Evolutionary conservation across 225 moss, liverwort and hornwort genomes (phyloP), one percentile per base, ranked within the genome.

Genomic region (Polytrichum commune): DNA sequence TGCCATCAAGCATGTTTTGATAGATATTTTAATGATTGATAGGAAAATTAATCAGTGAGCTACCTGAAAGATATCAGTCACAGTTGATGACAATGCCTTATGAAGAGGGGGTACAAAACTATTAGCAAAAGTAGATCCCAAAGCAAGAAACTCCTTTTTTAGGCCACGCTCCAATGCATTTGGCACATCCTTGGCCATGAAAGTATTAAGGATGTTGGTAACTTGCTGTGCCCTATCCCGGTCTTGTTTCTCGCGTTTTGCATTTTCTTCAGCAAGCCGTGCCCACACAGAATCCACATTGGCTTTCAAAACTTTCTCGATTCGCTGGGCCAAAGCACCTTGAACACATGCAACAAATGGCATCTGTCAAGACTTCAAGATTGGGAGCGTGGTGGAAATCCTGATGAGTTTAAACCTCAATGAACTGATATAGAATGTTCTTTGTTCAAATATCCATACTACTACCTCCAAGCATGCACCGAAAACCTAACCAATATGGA

Each of bases 261-360:
- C 82, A 69, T 78, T 88, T 64, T 94, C 93, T 20, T 94, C 93
- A 74, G 86, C 85, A 46, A 94, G 77, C 20, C 93, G 86, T 8
- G 82, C 74, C 83, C 90, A 88, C 86, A 91, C 88, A 10, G 78
- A 76, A 54, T 93, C 93, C 69, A 83, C 66, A 86, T 91, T 83
- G 35, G 90, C 76, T 70, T 94, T 94, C 63, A 94, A 72, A 76
- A 82, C 76, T 67, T 86, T 91, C 72, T 94, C 93, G 83, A 90
- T 86, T 3, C 86, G 86, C 69, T 82, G 77, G 73, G 91, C 86
- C 27, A 94, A 74, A 33, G 80, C 81, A 53, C 76, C 83, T 83
- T 69, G 54, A 69, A 46, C 46, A 46, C 13, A 46, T 46, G 46
- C 13, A 46, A 46, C 46, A 46, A 18, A 46, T 10, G 46, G 46